Base-by-base conservation (phyloP, 345 rosid genomes). In the Ailanthus altissimus region DNA sequence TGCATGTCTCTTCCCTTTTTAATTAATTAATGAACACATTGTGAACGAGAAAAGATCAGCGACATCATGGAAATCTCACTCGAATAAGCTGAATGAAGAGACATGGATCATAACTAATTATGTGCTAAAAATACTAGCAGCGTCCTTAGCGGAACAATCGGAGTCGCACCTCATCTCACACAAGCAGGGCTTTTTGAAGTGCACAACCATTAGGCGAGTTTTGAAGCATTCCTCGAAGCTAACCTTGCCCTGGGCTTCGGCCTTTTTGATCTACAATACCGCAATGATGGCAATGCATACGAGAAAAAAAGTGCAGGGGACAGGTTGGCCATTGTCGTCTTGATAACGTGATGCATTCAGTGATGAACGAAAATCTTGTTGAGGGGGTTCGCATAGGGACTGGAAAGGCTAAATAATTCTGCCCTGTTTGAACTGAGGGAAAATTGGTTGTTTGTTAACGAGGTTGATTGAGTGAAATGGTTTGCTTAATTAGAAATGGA, bases 101-200 rank as follows among this genome's bases (percentile, higher is more conserved):
- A 23, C 1, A 54, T 54, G 59, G n/a, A 18, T 21, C 26, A 56
- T n/a, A n/a, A 56, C 10, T 21, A 20, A 53, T n/a, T 53, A 5
- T 18, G 2, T 18, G 20, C 14, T 3, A 15, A 50, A 12, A 23
- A 9, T 60, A 60, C 76, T 57, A 26, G 45, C 76, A 60, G 25
- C 68, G 14, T 59, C 57, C 6, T 76, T 70, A 0, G 70, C 76
- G 6, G 42, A 6, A 43, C 87, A 78, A 32, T 78, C 80, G 2
- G 73, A 1, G 75, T 86, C 87, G 36, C 89, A 82, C 64, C 74
- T 82, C 83, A 84, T 75, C 75, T 86, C 85, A 68, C 87, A 86
- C 49, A 59, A 69, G 68, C 72, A 21, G 70, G 72, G 26, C 76
- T 81, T 3, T 42, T 78, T 2, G 28, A 51, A 26, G 38, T 43